These are phyloP conservation scores for Zancudomyces culisetae DNA, from an alignment of 371 early-diverging fungal genomes.

Conservation along the genomic window DNA sequence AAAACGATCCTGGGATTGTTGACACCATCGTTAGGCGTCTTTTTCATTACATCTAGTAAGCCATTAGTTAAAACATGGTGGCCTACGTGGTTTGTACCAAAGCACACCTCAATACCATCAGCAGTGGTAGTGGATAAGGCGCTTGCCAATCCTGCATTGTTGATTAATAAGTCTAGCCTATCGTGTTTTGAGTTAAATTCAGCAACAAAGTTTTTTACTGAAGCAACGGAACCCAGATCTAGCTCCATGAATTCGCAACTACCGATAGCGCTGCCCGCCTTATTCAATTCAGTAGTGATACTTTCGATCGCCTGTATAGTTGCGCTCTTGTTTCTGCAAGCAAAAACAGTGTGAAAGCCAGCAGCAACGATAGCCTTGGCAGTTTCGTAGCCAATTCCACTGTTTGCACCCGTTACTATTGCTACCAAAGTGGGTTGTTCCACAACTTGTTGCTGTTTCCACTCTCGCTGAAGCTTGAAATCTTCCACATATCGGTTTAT, in stretches of 20 bases:
- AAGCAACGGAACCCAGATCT: slow-evolving; percentile 5
- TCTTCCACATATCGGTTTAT: background rate
- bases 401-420: slow-evolving; percentile 20
- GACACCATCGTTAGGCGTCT: background rate
- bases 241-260: slow-evolving; percentile 7
- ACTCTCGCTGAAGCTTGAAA: background rate
- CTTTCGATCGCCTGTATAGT: slow-evolving; percentile 27
- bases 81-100: slow-evolving; percentile 12
- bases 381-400: slow-evolving; percentile 22
- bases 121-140: background rate
- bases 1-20: background rate
- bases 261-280: too few species aligned
- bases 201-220: slow-evolving; percentile 1
- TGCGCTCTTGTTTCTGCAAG: slow-evolving; percentile 31
- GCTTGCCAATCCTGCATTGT: slow-evolving; percentile 5
- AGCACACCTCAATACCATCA: slow-evolving; percentile 8
- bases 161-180: slow-evolving; percentile 3
- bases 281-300: slow-evolving; percentile 13
- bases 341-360: slow-evolving; percentile 25
- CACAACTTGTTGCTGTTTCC: background rate
- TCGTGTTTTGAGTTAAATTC: slow-evolving; percentile 1
- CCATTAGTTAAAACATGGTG: slow-evolving; percentile 4
- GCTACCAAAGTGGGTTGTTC: too few species aligned
- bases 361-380: slow-evolving; percentile 20
- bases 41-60: background rate